Evolutionary conservation across 176 grass and related monocot genomes (phyloP).

Genomic region (Cocos nucifera): DNA sequence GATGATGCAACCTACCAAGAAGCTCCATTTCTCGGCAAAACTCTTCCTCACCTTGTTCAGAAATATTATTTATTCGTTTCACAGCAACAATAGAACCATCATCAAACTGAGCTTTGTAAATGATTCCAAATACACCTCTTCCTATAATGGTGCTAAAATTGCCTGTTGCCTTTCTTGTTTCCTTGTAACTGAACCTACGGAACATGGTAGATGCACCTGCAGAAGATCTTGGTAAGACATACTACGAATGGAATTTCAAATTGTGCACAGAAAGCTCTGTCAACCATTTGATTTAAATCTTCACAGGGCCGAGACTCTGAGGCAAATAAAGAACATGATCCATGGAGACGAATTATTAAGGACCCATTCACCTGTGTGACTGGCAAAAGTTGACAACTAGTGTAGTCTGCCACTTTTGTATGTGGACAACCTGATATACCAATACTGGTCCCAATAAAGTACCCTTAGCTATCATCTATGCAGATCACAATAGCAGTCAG

Average conservation of each 20-base stretch:
- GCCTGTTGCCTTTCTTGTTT: slow-evolving; percentile 63
- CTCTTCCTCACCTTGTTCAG: slow-evolving; percentile 87
- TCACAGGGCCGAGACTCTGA: too few species aligned
- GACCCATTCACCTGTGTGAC: too few species aligned
- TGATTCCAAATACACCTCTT: slow-evolving; percentile 92
- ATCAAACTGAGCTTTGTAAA: slow-evolving; percentile 69
- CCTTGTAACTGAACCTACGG: slow-evolving; percentile 69
- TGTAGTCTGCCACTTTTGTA: too few species aligned
- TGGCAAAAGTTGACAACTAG: too few species aligned
- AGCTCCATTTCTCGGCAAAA: slow-evolving; percentile 96
- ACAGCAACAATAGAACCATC: slow-evolving; percentile 72
- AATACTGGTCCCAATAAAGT: too few species aligned
- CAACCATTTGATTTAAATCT: too few species aligned
- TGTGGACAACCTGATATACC: too few species aligned
- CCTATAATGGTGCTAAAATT: slow-evolving; percentile 83
- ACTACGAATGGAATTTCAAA: not conserved
- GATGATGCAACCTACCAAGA: slow-evolving; percentile 87
- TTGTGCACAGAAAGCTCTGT: too few species aligned
- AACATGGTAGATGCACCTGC: slow-evolving; percentile 89
- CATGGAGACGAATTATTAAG: too few species aligned
- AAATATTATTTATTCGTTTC: slow-evolving; percentile 95
- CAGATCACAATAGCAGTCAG: too few species aligned
- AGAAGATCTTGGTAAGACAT: slow-evolving; percentile 18
- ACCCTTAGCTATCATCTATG: too few species aligned
- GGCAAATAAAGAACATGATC: too few species aligned